Conservation (phyloP, 2,329 filamentous ascomycete species). For the Xylaria sp. region DNA sequence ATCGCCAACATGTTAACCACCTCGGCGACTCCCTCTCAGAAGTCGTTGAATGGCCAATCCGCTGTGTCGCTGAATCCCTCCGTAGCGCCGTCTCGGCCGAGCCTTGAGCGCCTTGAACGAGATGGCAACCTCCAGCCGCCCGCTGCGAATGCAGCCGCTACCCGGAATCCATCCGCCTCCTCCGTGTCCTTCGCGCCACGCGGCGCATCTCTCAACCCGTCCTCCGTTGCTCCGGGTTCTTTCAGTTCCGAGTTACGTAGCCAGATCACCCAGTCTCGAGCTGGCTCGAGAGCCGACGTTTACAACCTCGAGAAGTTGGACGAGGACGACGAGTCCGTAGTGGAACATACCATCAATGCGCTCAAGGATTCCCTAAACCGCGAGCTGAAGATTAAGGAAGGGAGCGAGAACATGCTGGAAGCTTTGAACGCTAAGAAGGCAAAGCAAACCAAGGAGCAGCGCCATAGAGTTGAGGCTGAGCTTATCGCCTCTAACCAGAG, state of each 20-base stretch:
- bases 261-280: constrained; percentile 72
- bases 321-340: constrained; percentile 67
- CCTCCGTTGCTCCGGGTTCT: constrained; percentile 79
- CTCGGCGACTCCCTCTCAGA: constrained; percentile 65
- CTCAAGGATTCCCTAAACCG: constrained; percentile 89
- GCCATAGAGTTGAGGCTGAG: constrained; percentile 83
- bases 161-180: constrained; percentile 63
- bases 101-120: constrained; percentile 64
- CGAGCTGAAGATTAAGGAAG: constrained; percentile 97
- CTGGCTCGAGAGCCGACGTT: constrained; percentile 66
- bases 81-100: constrained; percentile 55
- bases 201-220: constrained; percentile 75
- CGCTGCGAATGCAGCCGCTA: constrained; percentile 51
- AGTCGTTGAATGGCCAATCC: constrained; percentile 60
- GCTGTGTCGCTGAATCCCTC: constrained; percentile 52
- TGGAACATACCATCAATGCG: constrained; percentile 78
- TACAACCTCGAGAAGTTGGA: constrained; percentile 68
- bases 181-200: constrained; percentile 73
- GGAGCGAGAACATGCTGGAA: constrained; percentile 97
- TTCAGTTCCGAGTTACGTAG: constrained; percentile 90
- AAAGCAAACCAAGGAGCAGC: constrained; percentile 92
- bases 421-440: constrained; percentile 93
- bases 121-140: constrained; percentile 62
- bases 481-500: constrained; percentile 85
- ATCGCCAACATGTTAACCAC: constrained; percentile 62